Evolutionary conservation across 2,329 filamentous ascomycete species (phyloP).

Genomic region (Colletotrichum plurivorum): DNA sequence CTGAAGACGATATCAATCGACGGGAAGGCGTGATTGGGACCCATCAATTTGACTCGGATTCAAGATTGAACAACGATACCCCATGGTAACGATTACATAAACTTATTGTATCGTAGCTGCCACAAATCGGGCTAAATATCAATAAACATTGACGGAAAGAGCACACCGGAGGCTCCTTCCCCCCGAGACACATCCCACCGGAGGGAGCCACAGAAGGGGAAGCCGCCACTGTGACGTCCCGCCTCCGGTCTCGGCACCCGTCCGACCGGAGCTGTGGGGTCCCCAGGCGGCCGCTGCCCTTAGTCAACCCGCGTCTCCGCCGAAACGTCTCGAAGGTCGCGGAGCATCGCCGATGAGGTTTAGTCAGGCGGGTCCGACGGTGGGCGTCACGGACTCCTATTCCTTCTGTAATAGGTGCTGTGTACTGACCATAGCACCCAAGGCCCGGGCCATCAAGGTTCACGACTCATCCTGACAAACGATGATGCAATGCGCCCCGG

Average conservation of each 20-base stretch:
- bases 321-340: constrained; percentile 5
- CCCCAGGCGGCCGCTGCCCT: background rate
- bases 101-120: too few species aligned
- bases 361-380: constrained; percentile 34
- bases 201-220: too few species aligned
- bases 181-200: too few species aligned
- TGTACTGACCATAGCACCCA: too few species aligned
- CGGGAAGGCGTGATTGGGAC: constrained; percentile 11
- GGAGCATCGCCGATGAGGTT: background rate
- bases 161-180: too few species aligned
- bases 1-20: background rate
- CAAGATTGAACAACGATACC: too few species aligned
- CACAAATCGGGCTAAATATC: too few species aligned
- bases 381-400: constrained; percentile 24
- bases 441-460: constrained; percentile 30
- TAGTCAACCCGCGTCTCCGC: constrained; percentile 15
- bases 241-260: constrained; percentile 17
- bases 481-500: constrained; percentile 37
- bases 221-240: background rate
- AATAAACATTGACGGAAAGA: too few species aligned
- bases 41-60: too few species aligned
- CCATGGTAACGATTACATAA: background rate
- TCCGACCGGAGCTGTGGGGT: constrained; percentile 18
- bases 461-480: constrained; percentile 39
- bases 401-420: too few species aligned